Evolutionary conservation across 768 basidiomycete species (phyloP).

Genomic region (Pleurotus eryngii): DNA sequence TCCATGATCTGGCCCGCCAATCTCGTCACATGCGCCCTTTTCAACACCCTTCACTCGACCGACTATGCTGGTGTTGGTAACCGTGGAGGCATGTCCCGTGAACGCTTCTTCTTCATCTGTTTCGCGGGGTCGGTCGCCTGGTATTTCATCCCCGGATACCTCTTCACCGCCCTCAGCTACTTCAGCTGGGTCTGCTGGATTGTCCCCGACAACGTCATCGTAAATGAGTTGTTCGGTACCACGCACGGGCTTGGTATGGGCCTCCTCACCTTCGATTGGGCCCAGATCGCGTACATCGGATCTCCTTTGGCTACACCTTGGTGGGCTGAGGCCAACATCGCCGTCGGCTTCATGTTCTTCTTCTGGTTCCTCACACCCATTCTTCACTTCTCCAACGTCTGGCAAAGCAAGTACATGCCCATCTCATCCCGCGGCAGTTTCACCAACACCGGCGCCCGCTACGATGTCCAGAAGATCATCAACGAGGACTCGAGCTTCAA

Average conservation of each 20-base stretch:
- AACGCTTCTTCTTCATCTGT: conserved; percentile 71
- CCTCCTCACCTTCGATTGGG: conserved; percentile 80
- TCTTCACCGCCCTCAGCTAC: conserved; percentile 63
- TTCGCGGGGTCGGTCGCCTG: conserved; percentile 56
- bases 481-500: conserved; percentile 54
- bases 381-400: conserved; percentile 67
- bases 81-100: conserved; percentile 66
- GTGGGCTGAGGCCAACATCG: conserved; percentile 78
- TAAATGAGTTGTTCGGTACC: conserved; percentile 78
- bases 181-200: conserved; percentile 66
- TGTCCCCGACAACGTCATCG: conserved; percentile 56
- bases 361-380: conserved; percentile 68
- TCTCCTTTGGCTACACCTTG: conserved; percentile 77
- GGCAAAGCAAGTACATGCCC: conserved; percentile 56
- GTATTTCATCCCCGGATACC: conserved; percentile 74
- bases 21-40: conserved; percentile 68
- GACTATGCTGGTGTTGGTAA: conserved; percentile 63
- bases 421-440: conserved; percentile 66
- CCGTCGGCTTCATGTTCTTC: conserved; percentile 60
- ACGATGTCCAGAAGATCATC: conserved; percentile 58
- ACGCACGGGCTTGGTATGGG: conserved; percentile 60
- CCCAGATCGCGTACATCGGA: conserved; percentile 61
- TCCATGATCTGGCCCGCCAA: conserved; percentile 81
- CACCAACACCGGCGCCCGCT: conserved; percentile 55
- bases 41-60: conserved; percentile 81